Base-by-base conservation (phyloP, 1,139 yeast species). In the Saccharomyces hybrid region DNA sequence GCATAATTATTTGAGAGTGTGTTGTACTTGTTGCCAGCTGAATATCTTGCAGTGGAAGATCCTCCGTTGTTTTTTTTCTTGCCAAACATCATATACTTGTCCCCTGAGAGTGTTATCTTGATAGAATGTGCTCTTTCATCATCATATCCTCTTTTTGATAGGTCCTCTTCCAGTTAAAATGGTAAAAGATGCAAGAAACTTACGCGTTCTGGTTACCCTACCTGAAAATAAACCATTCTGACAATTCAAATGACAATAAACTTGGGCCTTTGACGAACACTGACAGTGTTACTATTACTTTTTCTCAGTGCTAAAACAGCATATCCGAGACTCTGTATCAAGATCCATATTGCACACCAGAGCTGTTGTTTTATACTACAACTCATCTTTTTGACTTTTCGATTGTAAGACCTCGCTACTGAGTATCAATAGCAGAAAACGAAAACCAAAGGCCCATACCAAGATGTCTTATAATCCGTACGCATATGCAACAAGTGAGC, bases 381-480 rank as follows among this genome's bases (percentile, higher is more conserved):
- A 5, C 11, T 19, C 19, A 11, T 9, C 25, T 19, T 11, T 38
- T 38, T 19, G 25, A 19, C 44, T 19, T 3, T 7, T 19, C 13
- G 8, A n/a, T 19, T 3, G 25, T 14, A 19, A n/a, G 23, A 3
- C 25, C n/a, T 14, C 27, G 26, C 27, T 41, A n/a, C 26, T 25
- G 11, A 44, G 38, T 26, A 48, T 38, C 31, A 61, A 70, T 82
- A 57, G 32, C 31, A 49, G 44, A 44, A 42, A 38, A 38, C 34
- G 47, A 46, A 19, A 34, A 46, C n/a, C 38, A 42, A 46, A 23
- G 49, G 14, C 25, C 25, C 8, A 2, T 3, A 27, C 25, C 14
- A 46, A 13, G 16, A 72, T 71, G 75, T 68, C 75, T 1, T 73
- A 74, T 60, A 74, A 75, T 58, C 77, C 78, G 16, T 74, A 74